Conservation (phyloP, 2,329 filamentous ascomycete species). For the Bipolaris zeicola region DNA sequence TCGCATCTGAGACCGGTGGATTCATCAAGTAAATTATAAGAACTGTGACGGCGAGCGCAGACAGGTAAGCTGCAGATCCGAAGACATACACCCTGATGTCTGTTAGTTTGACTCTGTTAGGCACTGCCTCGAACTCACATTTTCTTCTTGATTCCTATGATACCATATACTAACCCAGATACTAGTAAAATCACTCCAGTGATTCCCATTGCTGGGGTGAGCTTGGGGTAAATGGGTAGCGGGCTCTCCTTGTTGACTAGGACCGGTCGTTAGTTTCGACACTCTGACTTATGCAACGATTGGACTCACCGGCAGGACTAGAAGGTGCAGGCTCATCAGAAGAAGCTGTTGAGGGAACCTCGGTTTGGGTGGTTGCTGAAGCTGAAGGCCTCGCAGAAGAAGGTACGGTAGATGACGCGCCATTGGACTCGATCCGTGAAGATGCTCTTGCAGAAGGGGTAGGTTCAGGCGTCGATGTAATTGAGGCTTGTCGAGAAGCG, state of each 20-base stretch:
- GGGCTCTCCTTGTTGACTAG: slow-evolving; percentile 21
- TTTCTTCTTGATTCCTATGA: slow-evolving; percentile 83
- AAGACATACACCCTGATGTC: slow-evolving; percentile 56
- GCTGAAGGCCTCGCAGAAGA: slow-evolving; percentile 20
- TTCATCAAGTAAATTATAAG: slow-evolving; percentile 89
- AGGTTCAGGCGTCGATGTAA: slow-evolving; percentile 14
- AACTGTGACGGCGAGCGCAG: slow-evolving; percentile 75
- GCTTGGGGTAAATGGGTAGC: slow-evolving; percentile 72
- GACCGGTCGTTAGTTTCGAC: background rate
- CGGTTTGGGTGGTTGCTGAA: slow-evolving; percentile 18
- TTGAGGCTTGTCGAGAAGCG: slow-evolving; percentile 23
- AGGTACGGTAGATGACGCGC: slow-evolving; percentile 19
- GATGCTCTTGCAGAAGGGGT: slow-evolving; percentile 20
- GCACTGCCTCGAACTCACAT: slow-evolving; percentile 51
- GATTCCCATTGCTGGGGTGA: slow-evolving; percentile 83
- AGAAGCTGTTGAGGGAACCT: slow-evolving; percentile 25
- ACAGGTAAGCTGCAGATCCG: slow-evolving; percentile 76
- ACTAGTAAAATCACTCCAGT: slow-evolving; percentile 77
- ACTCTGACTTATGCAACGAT: background rate
- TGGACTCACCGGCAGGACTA: slow-evolving; percentile 23
- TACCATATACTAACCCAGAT: slow-evolving; percentile 70
- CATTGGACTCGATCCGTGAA: slow-evolving; percentile 17
- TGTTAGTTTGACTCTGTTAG: slow-evolving; percentile 20
- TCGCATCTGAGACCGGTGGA: slow-evolving; percentile 71
- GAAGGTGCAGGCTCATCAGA: slow-evolving; percentile 25